Conservation (phyloP, 2,329 filamentous ascomycete genomes). For the Aspergillus novofumigatus region DNA sequence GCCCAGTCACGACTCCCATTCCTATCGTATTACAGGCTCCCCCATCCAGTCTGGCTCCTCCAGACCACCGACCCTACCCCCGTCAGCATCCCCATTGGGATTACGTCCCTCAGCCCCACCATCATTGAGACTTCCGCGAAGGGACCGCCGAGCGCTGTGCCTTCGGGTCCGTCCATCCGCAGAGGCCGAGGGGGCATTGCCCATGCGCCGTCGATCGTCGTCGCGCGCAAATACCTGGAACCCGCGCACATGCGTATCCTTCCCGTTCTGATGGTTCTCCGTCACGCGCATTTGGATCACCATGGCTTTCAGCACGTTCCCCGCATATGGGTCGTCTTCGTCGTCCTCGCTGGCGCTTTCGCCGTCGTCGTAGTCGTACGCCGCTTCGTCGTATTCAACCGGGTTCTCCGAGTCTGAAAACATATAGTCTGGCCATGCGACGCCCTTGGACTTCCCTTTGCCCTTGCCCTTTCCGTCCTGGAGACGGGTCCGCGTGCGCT, state of each 20-base stretch:
- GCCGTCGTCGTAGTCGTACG: constrained; percentile 24
- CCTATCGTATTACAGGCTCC: constrained; percentile 44
- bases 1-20: no score
- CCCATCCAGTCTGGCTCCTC: constrained; percentile 49
- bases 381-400: constrained; percentile 22
- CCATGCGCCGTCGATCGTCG: constrained; percentile 31
- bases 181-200: constrained; percentile 30
- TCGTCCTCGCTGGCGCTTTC: constrained; percentile 22
- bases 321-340: constrained; percentile 47
- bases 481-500: constrained; percentile 8
- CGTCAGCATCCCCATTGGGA: constrained; percentile 24
- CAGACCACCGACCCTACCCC: constrained; percentile 27
- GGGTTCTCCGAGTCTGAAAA: constrained; percentile 13
- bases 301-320: constrained; percentile 77
- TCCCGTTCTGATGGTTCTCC: constrained; percentile 98
- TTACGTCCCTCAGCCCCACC: constrained; percentile 15
- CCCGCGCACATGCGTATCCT: constrained; percentile 94
- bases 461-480: constrained; percentile 14
- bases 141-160: constrained; percentile 28
- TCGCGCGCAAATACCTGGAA: constrained; percentile 73
- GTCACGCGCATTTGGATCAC: constrained; percentile 85
- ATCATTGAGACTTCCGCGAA: constrained; percentile 23
- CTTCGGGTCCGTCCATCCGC: constrained; percentile 27
- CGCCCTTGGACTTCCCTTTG: constrained; percentile 10
- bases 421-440: constrained; percentile 9